Evolutionary conservation across 2,329 filamentous ascomycete genomes (phyloP), one percentile per base, ranked within the genome.

Genomic region (Colletotrichum spaethianum): DNA sequence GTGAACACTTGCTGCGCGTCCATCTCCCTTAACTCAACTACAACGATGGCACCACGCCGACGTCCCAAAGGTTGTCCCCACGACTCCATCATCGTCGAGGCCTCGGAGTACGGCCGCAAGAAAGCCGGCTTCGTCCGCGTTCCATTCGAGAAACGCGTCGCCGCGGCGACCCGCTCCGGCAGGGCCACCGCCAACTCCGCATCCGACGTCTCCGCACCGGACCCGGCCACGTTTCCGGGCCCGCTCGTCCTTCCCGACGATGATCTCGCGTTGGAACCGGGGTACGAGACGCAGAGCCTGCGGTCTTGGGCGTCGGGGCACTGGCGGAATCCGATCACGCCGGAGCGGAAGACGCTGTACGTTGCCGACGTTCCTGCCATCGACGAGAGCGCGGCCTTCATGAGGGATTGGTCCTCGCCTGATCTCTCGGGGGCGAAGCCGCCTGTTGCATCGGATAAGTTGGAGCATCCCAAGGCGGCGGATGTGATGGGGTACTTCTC

Each of bases 171-270:
- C 18, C 74, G 59, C 12, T 78, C 77, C 14, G 81, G 80, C 0
- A 75, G 77, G 8, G 75, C 9, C 42, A 11, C 28, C 44, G 8
- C 28, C 64, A 18, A 74, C 75, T 3, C 75, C 74, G 12, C 55
- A 57, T 1, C 23, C 16, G 11, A 31, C 1, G 68, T 75, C 3
- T 64, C 74, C 2, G 70, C 76, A 6, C 70, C 62, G 11, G 74
- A 81, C 26, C 64, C 69, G 0, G 75, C 70, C 40, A 79, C 82
- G 0, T 93, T 91, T 73, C 91, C 90, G 0, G 88, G 82, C 0
- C 90, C 91, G 0, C 77, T 93, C 7, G 81, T 92, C 0, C 80
- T 93, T 0, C 91, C 91, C 0, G 84, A 82, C 2, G 91, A 93
- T 76, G 88, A 89, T 26, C 82, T 93, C 1, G 85, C 86, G 0